phyloP scores from a whole-genome alignment of 495 filamentous ascomycete genomes.

The Aspergillus cristatus region DNA sequence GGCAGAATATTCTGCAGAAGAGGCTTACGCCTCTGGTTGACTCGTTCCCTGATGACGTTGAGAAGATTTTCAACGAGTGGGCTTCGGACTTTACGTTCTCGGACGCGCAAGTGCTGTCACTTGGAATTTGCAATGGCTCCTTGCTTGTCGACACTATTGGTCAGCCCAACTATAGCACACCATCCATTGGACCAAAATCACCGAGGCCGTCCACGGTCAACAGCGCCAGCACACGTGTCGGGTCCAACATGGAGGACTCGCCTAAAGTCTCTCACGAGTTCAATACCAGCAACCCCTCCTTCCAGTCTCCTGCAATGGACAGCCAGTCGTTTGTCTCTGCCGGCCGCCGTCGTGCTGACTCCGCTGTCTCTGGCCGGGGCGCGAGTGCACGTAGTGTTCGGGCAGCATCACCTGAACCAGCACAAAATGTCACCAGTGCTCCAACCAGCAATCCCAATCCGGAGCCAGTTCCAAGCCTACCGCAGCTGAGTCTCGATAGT shows the following conservation, averaged over 20 bases:
- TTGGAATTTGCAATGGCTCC: slow-evolving; percentile 51
- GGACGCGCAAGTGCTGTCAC: slow-evolving; percentile 39
- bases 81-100: slow-evolving; percentile 57
- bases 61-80: slow-evolving; percentile 63
- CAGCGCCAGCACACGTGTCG: slow-evolving; percentile 39
- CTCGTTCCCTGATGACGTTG: slow-evolving; percentile 53
- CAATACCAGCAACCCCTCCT: slow-evolving; percentile 26
- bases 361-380: slow-evolving; percentile 18
- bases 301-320: slow-evolving; percentile 29
- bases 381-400: slow-evolving; percentile 5
- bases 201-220: slow-evolving; percentile 37
- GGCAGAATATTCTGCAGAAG: slow-evolving; percentile 69
- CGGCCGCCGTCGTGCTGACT: slow-evolving; percentile 26
- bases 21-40: slow-evolving; percentile 71
- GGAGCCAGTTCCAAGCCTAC: slow-evolving; percentile 31
- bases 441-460: slow-evolving; percentile 10
- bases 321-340: slow-evolving; percentile 17
- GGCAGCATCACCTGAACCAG: slow-evolving; percentile 12
- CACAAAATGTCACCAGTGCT: slow-evolving; percentile 20
- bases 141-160: slow-evolving; percentile 43
- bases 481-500: slow-evolving; percentile 33
- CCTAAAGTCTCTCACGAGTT: slow-evolving; percentile 48
- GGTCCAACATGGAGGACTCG: slow-evolving; percentile 57
- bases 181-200: slow-evolving; percentile 30
- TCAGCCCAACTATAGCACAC: slow-evolving; percentile 45